These are phyloP conservation scores for Nakazawaea holstii DNA, from an alignment of 805 yeast genomes.

Conservation along the genomic window DNA sequence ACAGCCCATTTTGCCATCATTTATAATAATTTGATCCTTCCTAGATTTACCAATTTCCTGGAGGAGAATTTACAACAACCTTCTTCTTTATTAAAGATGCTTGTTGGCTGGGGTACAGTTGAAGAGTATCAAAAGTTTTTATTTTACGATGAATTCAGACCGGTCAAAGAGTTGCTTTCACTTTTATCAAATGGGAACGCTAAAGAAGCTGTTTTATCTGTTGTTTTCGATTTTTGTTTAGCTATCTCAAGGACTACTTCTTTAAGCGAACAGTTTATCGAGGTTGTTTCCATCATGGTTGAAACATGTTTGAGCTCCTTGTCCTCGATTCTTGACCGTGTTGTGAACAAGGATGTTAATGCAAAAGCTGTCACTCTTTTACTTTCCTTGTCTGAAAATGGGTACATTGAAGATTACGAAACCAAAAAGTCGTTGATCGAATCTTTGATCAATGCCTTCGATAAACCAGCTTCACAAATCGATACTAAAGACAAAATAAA, in stretches of 20 bases:
- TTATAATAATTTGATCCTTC: slow-evolving; percentile 47
- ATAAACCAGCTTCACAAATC: slow-evolving; percentile 49
- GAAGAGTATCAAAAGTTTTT: slow-evolving; percentile 45
- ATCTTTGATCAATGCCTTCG: slow-evolving; percentile 56
- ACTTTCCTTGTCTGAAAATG: slow-evolving; percentile 48
- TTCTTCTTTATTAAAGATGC: slow-evolving; percentile 66
- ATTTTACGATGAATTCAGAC: slow-evolving; percentile 47
- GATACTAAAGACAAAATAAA: slow-evolving; percentile 48
- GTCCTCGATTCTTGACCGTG: slow-evolving; percentile 41
- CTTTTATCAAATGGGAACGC: slow-evolving; percentile 49
- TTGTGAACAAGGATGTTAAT: slow-evolving; percentile 39
- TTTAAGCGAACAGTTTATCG: slow-evolving; percentile 38
- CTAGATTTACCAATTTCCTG: slow-evolving; percentile 65
- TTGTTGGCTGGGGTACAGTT: slow-evolving; percentile 52
- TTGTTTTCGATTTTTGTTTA: slow-evolving; percentile 50
- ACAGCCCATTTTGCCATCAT: slow-evolving; percentile 40
- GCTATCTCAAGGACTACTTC: slow-evolving; percentile 38
- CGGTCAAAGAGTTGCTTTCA: slow-evolving; percentile 50
- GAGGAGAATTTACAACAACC: slow-evolving; percentile 79
- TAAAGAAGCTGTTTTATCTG: slow-evolving; percentile 58
- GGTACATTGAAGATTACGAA: slow-evolving; percentile 48
- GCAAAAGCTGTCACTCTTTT: slow-evolving; percentile 48
- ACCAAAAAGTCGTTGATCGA: slow-evolving; percentile 48
- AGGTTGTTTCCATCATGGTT: slow-evolving; percentile 53
- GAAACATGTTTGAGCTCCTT: slow-evolving; percentile 46